These are phyloP conservation scores for Bocquillonia castaneifolia DNA, from an alignment of 441 rosid species.

Conservation along the genomic window DNA sequence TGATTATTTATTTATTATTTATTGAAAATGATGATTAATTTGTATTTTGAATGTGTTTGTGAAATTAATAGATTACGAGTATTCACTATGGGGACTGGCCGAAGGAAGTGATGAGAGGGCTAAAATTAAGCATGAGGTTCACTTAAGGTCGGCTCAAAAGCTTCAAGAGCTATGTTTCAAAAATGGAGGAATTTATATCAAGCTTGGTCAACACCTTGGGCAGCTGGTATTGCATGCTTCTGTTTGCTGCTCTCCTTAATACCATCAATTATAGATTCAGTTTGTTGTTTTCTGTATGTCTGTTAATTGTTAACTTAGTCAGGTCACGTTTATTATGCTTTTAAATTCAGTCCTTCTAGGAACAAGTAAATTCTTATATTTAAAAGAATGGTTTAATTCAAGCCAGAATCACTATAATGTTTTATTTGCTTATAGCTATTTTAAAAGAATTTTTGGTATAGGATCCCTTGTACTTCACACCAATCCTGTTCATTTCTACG, in stretches of 20 bases:
- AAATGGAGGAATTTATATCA: slow-evolving; percentile 91
- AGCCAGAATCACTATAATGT: too few species aligned
- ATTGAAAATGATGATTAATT: neutral
- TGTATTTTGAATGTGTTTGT: neutral
- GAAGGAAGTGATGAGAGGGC: slow-evolving; percentile 71
- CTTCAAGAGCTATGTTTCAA: slow-evolving; percentile 86
- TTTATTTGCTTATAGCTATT: too few species aligned
- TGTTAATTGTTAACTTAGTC: too few species aligned
- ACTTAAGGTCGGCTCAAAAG: slow-evolving; percentile 78
- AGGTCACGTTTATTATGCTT: too few species aligned
- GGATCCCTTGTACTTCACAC: too few species aligned
- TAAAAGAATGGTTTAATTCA: too few species aligned
- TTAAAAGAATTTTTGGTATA: too few species aligned
- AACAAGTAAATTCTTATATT: too few species aligned
- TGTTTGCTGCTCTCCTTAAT: slow-evolving; percentile 8
- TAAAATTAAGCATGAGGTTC: slow-evolving; percentile 74
- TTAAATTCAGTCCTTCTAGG: too few species aligned
- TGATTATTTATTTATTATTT: neutral
- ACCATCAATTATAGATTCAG: neutral
- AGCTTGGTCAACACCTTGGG: slow-evolving; percentile 90
- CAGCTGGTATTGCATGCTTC: slow-evolving; percentile 62
- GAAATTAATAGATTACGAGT: slow-evolving; percentile 62
- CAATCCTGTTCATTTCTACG: too few species aligned
- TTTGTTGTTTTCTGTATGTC: neutral
- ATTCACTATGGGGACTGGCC: slow-evolving; percentile 69